Conservation (phyloP, 129 eudicot species). For the Sambucus nigra region DNA sequence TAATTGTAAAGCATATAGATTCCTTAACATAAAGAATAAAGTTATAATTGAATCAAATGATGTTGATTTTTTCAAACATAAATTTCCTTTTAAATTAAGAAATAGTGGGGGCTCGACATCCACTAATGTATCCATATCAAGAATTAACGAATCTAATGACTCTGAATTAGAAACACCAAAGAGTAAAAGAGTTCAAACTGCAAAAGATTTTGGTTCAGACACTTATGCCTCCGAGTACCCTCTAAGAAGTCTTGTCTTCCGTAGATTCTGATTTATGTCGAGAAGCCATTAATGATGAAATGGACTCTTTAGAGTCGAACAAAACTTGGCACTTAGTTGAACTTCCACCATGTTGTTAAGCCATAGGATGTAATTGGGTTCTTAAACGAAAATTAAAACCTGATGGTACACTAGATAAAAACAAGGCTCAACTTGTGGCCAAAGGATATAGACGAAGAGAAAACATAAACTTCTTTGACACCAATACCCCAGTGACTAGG, state of each 20-base stretch:
- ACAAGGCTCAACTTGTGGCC: not conserved
- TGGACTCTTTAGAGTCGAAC: not conserved
- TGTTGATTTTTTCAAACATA: too few species aligned
- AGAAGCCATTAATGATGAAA: not conserved
- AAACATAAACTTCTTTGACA: constrained; percentile 4
- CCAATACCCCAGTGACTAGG: not conserved
- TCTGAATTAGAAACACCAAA: too few species aligned
- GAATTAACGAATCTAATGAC: too few species aligned
- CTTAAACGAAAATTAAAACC: not conserved
- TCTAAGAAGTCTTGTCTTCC: not conserved
- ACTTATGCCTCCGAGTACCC: not conserved
- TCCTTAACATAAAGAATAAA: too few species aligned
- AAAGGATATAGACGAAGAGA: not conserved
- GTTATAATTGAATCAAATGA: too few species aligned
- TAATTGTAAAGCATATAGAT: too few species aligned
- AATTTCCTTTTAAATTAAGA: too few species aligned
- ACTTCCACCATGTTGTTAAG: not conserved
- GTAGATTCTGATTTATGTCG: not conserved
- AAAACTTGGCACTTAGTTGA: constrained; percentile 1
- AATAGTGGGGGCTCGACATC: too few species aligned
- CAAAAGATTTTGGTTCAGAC: too few species aligned
- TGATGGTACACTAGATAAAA: not conserved
- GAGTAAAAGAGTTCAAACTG: too few species aligned
- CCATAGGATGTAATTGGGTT: not conserved
- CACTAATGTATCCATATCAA: too few species aligned